Percentiles rank a stretch among this genome's conserved stretches.
These are phyloP conservation scores for Cerioporus squamosus DNA, from an alignment of 1,284 basidiomycete genomes.

Conservation along the genomic window DNA sequence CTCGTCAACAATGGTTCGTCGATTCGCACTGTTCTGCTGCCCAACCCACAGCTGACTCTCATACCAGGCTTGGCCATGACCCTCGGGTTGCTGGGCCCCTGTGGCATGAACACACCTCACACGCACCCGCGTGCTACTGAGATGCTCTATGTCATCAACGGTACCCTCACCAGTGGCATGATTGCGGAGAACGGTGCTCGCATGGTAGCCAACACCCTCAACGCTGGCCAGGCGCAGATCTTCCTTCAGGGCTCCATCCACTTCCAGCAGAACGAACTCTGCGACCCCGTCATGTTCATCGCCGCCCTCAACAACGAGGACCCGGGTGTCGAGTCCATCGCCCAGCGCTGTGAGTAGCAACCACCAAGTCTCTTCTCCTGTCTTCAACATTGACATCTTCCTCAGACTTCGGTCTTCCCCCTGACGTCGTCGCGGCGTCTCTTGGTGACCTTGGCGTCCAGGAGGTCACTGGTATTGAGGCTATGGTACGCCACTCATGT, in stretches of 20 bases:
- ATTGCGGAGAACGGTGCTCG: slow-evolving; percentile 41
- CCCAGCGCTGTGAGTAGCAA: slow-evolving; percentile 38
- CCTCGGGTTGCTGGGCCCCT: slow-evolving; percentile 34
- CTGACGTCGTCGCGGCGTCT: slow-evolving; percentile 38
- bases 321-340: slow-evolving; percentile 35
- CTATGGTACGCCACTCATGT: slow-evolving; percentile 17
- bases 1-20: slow-evolving; percentile 29
- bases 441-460: slow-evolving; percentile 40
- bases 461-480: slow-evolving; percentile 35
- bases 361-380: background rate
- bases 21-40: background rate
- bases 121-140: slow-evolving; percentile 43
- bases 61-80: slow-evolving; percentile 30
- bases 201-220: slow-evolving; percentile 38
- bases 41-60: background rate
- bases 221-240: slow-evolving; percentile 37
- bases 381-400: background rate
- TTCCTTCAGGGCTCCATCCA: slow-evolving; percentile 42
- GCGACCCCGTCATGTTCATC: slow-evolving; percentile 27
- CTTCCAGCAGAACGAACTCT: slow-evolving; percentile 40
- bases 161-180: slow-evolving; percentile 37
- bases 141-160: slow-evolving; percentile 40
- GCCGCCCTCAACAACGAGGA: slow-evolving; percentile 41
- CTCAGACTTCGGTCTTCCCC: slow-evolving; percentile 38
- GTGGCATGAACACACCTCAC: slow-evolving; percentile 44